Conservation (phyloP, 768 basidiomycete genomes). For the Mycena olivaceomarginata region DNA sequence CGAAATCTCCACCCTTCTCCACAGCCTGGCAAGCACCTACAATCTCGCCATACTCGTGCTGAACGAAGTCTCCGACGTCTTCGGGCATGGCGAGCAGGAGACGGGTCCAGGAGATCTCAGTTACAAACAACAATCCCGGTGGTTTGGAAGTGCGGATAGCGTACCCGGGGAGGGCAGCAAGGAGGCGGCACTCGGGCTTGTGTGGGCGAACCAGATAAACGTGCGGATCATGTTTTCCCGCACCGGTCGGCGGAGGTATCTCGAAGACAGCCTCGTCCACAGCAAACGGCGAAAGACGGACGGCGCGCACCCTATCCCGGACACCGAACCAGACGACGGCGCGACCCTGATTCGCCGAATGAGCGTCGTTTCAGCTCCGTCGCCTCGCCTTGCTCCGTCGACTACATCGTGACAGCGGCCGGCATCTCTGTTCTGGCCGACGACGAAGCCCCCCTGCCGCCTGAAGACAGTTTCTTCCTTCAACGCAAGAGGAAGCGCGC, state of each 20-base stretch:
- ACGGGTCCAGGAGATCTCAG: constrained; percentile 60
- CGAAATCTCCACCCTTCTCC: constrained; percentile 81
- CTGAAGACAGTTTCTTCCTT: not conserved
- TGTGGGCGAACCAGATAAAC: constrained; percentile 96
- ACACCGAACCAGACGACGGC: constrained; percentile 58
- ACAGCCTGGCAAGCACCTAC: constrained; percentile 78
- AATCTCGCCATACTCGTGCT: constrained; percentile 87
- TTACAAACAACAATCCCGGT: constrained; percentile 84
- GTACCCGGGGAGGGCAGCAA: constrained; percentile 77
- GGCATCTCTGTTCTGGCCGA: constrained; percentile 68
- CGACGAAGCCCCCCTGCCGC: constrained; percentile 29
- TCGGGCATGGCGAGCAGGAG: constrained; percentile 61
- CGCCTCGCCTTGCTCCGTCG: constrained; percentile 72
- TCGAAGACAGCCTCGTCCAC: constrained; percentile 58
- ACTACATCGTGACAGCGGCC: constrained; percentile 82
- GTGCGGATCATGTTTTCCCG: constrained; percentile 88
- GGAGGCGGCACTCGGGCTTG: constrained; percentile 90
- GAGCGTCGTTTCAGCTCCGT: constrained; percentile 85
- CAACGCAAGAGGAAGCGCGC: constrained; percentile 41
- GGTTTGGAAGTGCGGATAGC: constrained; percentile 83
- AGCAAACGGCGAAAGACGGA: constrained; percentile 53
- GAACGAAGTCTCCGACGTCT: constrained; percentile 93
- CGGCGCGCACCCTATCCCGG: constrained; percentile 1
- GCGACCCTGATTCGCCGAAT: constrained; percentile 80
- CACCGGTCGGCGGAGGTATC: constrained; percentile 79